A percentile compares a stretch with the other conserved stretches of the same genome.
phyloP scores from a whole-genome alignment of 2,329 filamentous ascomycete species.

The Aspergillus ruber region DNA sequence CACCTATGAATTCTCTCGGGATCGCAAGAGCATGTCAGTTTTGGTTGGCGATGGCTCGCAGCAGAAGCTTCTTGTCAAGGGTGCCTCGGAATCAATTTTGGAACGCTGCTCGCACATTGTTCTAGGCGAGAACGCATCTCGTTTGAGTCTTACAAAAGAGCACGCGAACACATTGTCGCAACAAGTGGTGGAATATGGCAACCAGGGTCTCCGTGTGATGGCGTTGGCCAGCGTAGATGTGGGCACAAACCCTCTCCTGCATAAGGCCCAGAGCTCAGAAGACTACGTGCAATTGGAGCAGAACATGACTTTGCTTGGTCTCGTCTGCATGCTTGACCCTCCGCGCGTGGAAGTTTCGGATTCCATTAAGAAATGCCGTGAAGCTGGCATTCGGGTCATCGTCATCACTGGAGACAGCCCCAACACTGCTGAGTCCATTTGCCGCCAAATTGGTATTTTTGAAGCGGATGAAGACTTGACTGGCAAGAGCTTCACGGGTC shows the following conservation, averaged over 20 bases:
- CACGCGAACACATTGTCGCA: slow-evolving; percentile 64
- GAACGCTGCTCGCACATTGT: slow-evolving; percentile 83
- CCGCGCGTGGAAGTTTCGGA: slow-evolving; percentile 83
- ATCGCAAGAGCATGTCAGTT: slow-evolving; percentile 99
- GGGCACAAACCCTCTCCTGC: slow-evolving; percentile 60
- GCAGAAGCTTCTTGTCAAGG: slow-evolving; percentile 88
- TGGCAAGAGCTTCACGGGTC: slow-evolving; percentile 91
- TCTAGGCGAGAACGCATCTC: slow-evolving; percentile 70
- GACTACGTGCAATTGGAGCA: slow-evolving; percentile 87
- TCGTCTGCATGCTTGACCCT: slow-evolving; percentile 94
- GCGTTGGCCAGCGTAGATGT: slow-evolving; percentile 81
- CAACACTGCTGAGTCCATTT: slow-evolving; percentile 96
- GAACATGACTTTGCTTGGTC: slow-evolving; percentile 85
- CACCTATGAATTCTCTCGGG: slow-evolving; percentile 93
- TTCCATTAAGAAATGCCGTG: slow-evolving; percentile 82
- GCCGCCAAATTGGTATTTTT: slow-evolving; percentile 94
- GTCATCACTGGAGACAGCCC: slow-evolving; percentile 98
- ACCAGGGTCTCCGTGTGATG: slow-evolving; percentile 87
- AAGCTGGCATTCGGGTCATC: slow-evolving; percentile 91
- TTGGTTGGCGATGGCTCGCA: slow-evolving; percentile 64
- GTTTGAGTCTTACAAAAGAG: slow-evolving; percentile 63
- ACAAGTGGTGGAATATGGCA: slow-evolving; percentile 85
- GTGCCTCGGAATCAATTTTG: slow-evolving; percentile 88
- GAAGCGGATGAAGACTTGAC: slow-evolving; percentile 70
- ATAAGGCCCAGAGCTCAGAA: slow-evolving; percentile 69